Conservation (phyloP, 257 asterid species). For the Plantago ovata region DNA sequence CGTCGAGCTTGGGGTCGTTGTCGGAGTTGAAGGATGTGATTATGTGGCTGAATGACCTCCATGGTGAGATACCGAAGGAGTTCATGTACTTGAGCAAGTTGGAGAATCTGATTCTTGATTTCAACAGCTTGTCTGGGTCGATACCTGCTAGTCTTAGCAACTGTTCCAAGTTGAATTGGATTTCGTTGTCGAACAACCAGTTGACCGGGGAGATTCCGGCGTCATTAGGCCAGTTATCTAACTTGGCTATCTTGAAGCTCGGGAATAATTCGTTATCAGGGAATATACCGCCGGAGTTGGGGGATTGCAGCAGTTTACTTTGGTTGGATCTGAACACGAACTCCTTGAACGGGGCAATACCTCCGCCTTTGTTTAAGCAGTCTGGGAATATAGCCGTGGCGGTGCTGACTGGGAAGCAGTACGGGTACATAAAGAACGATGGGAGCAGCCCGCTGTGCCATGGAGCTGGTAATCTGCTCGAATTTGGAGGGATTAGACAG, state of each 20-base stretch:
- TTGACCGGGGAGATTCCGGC: conserved; percentile 73
- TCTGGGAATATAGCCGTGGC: conserved; percentile 75
- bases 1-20: conserved; percentile 63
- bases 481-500: conserved; percentile 82
- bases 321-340: conserved; percentile 93
- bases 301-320: conserved; percentile 80
- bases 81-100: conserved; percentile 51
- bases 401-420: conserved; percentile 58
- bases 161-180: conserved; percentile 78
- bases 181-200: conserved; percentile 76
- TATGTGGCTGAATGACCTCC: conserved; percentile 72
- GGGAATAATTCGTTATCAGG: conserved; percentile 80
- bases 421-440: conserved; percentile 67
- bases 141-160: conserved; percentile 78
- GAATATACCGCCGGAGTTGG: conserved; percentile 69
- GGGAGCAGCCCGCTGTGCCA: conserved; percentile 72
- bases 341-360: conserved; percentile 65
- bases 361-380: conserved; percentile 64
- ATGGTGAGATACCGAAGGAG: conserved; percentile 83
- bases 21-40: conserved; percentile 59
- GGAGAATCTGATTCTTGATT: conserved; percentile 92
- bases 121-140: conserved; percentile 65
- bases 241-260: conserved; percentile 81
- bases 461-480: conserved; percentile 92
- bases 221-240: conserved; percentile 51